Conservation (phyloP, 345 rosid genomes). For the Ailanthus altissimus region DNA sequence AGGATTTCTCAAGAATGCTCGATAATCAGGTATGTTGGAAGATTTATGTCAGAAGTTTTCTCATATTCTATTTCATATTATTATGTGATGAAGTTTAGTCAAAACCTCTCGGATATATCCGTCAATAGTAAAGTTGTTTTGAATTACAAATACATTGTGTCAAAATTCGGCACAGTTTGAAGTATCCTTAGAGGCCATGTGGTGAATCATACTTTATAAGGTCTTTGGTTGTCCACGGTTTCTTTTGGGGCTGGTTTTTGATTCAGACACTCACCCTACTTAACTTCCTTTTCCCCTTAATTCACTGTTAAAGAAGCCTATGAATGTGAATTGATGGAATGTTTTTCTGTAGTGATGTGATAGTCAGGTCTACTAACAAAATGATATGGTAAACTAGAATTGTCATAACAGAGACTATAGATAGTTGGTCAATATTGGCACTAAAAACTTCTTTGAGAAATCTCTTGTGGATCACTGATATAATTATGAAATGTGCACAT, state of each 20-base stretch:
- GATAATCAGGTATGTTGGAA: slow-evolving; percentile 69
- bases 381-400: background rate
- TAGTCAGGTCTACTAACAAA: background rate
- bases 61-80: background rate
- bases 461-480: background rate
- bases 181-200: background rate
- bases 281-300: background rate
- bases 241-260: slow-evolving; percentile 9
- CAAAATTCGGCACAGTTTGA: background rate
- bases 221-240: background rate
- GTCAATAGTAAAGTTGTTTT: background rate
- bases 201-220: background rate
- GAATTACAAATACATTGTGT: background rate
- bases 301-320: background rate
- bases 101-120: background rate
- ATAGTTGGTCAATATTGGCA: background rate
- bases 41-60: background rate
- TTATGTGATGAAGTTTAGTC: background rate
- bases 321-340: background rate
- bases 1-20: slow-evolving; percentile 98
- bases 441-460: background rate
- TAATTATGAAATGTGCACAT: background rate
- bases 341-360: background rate
- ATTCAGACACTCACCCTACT: background rate
- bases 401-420: background rate